Base-by-base conservation (phyloP, 1,284 basidiomycete species). In the Mycosarcoma maydis region DNA sequence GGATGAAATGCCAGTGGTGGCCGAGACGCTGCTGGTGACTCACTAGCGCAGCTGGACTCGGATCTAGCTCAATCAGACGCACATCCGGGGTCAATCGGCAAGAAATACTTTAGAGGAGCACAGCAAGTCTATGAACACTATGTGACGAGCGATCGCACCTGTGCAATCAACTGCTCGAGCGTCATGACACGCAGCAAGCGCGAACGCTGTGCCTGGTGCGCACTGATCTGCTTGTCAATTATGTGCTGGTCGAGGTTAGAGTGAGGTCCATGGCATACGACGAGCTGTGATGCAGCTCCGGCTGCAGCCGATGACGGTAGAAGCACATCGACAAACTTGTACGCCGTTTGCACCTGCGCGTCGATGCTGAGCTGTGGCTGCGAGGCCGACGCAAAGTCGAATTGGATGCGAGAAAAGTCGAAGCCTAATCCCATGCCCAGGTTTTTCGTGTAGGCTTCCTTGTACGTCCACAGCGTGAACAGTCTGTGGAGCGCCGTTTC, bases 401-500 rank as follows among this genome's bases (percentile, higher is more conserved):
- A 36, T 30, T 80, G 49, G 19, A 80, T 55, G 3, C 39, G 47
- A 0, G 14, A 32, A 42, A 81, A 81, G 36, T 81, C 80, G 43
- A 75, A 80, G 3, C 78, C 78, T 19, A 81, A 51, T 6, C 80
- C 80, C 20, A 53, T 17, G 16, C 80, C 80, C 10, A 77, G 29
- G 19, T 66, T 67, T 50, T 81, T 81, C 1, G 80, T 81, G 20
- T 71, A 73, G 7, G 80, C 80, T 42, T 81, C 80, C 45, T 81
- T 81, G 58, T 78, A 59, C 41, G 80, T 81, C 80, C 80, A 81
- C 11, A 80, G 43, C 17, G 52, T 58, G 24, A 57, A 72, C 1
- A 79, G 51, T 19, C 78, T 57, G 13, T 44, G 22, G 3, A 81
- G 51, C 7, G 37, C 62, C 10, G 54, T 51, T 7, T 11, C 23